Percentiles rank a stretch among this genome's conserved stretches.
Conservation (phyloP, 164 flowering plant genomes). For the Pachysandra terminalis region DNA sequence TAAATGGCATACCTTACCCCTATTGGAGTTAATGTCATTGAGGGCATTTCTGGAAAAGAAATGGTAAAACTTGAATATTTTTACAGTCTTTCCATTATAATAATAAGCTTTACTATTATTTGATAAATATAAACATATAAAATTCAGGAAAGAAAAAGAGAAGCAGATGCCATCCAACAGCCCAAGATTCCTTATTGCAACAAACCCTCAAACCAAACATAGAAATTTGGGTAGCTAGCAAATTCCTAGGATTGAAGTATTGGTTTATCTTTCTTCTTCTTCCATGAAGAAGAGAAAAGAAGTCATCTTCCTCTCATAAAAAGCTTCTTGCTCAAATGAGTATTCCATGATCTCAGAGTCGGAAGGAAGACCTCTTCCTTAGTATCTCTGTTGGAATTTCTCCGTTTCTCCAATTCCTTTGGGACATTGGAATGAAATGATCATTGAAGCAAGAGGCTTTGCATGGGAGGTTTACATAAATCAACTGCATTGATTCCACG, state of each 20-base stretch:
- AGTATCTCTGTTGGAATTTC: neutral
- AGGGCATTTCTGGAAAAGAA: too few relatives aligned
- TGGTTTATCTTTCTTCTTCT: too few relatives aligned
- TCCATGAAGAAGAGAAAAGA: conserved; percentile 9
- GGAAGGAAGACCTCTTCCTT: neutral
- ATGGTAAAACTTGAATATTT: too few relatives aligned
- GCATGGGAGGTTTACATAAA: conserved; percentile 15
- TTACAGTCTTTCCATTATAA: too few relatives aligned
- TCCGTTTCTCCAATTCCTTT: neutral
- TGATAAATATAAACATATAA: too few relatives aligned
- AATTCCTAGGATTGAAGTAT: too few relatives aligned
- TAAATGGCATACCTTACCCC: too few relatives aligned
- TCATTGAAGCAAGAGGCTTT: conserved; percentile 45
- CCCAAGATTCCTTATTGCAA: neutral
- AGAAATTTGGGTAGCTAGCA: conserved; percentile 1
- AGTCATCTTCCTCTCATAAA: conserved; percentile 17
- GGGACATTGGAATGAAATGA: conserved; percentile 21
- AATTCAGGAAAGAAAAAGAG: too few relatives aligned
- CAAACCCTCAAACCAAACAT: neutral
- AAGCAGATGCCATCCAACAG: too few relatives aligned
- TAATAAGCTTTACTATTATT: too few relatives aligned
- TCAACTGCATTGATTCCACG: conserved; percentile 5
- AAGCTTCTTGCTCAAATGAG: conserved; percentile 51
- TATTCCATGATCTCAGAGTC: conserved; percentile 25
- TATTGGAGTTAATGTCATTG: too few relatives aligned